phyloP scores from a whole-genome alignment of 2,329 filamentous ascomycete species.

The Aspergillus udagawae region DNA sequence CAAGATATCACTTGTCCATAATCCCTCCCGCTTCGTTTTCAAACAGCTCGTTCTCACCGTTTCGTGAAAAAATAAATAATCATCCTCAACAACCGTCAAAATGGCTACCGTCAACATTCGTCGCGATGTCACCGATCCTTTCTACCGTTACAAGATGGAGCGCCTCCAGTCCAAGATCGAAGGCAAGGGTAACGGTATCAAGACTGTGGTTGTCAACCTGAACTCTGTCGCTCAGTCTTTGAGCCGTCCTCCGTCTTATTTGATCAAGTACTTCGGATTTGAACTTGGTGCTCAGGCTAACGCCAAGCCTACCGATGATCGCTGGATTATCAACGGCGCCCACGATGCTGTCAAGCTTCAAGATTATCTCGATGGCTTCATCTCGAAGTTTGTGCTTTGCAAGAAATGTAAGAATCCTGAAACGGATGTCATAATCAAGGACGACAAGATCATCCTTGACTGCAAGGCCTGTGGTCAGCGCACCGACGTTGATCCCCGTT shows the following conservation, averaged over 20 bases:
- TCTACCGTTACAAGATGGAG: conserved; percentile 99
- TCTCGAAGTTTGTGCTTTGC: conserved; percentile 97
- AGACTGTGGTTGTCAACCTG: conserved; percentile 96
- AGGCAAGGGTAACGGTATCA: conserved; percentile 99
- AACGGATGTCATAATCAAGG: conserved; percentile 93
- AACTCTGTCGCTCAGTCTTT: conserved; percentile 89
- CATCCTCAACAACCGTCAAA: conserved; percentile 50
- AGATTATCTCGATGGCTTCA: conserved; percentile 97
- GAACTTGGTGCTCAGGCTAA: conserved; percentile 98
- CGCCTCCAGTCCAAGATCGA: conserved; percentile 97
- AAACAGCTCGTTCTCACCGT: conserved; percentile 20
- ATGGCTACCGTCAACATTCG: conserved; percentile 99
- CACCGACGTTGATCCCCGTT: conserved; percentile 82
- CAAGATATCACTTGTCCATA: conserved; percentile 43
- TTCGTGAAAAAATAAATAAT: conserved; percentile 30
- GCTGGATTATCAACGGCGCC: conserved; percentile 99
- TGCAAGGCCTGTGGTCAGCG: conserved; percentile 98
- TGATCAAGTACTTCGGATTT: conserved; percentile 99
- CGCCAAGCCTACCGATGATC: conserved; percentile 92
- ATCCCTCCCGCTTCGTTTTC: conserved; percentile 32
- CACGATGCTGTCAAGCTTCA: conserved; percentile 94
- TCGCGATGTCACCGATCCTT: conserved; percentile 95
- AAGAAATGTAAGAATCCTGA: conserved; percentile 99
- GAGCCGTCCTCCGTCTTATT: conserved; percentile 84
- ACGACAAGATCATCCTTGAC: conserved; percentile 85